A percentile compares a stretch with the other conserved stretches of the same genome.
phyloP scores from a whole-genome alignment of 805 yeast genomes.

The Myxozyma mucilagina region DNA sequence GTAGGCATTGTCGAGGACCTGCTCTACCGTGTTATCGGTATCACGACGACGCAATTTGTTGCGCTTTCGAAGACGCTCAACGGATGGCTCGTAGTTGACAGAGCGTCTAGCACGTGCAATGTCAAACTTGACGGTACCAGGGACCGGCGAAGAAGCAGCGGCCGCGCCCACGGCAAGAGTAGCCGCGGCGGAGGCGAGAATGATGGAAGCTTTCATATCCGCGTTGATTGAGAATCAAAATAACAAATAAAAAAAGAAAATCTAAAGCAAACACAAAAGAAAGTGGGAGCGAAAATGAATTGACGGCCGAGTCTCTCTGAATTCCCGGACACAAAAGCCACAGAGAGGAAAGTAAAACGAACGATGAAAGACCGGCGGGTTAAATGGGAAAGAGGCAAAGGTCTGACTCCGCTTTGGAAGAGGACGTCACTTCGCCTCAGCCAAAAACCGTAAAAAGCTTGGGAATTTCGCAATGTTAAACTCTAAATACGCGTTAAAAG shows the following conservation, averaged over 20 bases:
- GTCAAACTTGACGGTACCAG: constrained; percentile 22
- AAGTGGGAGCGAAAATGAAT: too few species aligned
- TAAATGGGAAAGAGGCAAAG: too few species aligned
- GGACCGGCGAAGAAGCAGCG: constrained; percentile 9
- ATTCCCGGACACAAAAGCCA: too few species aligned
- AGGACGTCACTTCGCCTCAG: too few species aligned
- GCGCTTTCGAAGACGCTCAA: constrained; percentile 13
- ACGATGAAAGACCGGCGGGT: too few species aligned
- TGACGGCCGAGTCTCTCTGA: too few species aligned
- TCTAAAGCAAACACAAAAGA: background rate
- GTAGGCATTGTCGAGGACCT: constrained; percentile 23
- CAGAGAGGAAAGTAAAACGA: too few species aligned
- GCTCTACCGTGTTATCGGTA: constrained; percentile 15
- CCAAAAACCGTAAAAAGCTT: too few species aligned
- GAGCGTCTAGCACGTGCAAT: constrained; percentile 18
- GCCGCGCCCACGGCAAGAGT: constrained; percentile 2
- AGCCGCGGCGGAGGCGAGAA: background rate
- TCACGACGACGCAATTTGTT: constrained; percentile 6
- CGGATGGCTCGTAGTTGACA: constrained; percentile 2
- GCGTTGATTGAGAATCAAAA: background rate
- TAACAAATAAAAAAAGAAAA: background rate
- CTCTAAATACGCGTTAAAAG: too few species aligned
- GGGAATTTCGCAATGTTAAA: too few species aligned
- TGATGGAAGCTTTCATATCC: background rate
- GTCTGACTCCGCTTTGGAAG: too few species aligned